These are phyloP conservation scores for Botryosphaeria dothidea DNA, from an alignment of 2,329 filamentous ascomycete genomes.

Conservation along the genomic window DNA sequence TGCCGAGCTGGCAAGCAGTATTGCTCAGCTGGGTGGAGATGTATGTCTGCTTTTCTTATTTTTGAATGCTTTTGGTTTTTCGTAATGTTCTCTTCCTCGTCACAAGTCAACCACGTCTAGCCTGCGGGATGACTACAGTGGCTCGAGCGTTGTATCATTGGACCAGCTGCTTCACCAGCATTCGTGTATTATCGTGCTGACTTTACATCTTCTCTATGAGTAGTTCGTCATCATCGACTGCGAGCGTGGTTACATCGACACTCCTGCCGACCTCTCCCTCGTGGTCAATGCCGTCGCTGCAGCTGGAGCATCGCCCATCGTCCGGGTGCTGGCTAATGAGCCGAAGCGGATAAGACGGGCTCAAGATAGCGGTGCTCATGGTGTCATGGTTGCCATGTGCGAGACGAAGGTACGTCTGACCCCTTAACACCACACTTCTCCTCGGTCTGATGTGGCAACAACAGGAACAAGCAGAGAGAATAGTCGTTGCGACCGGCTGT, in stretches of 20 bases:
- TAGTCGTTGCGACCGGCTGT: background rate
- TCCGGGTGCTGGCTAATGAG: background rate
- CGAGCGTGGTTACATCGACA: background rate
- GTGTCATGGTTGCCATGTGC: constrained; percentile 7
- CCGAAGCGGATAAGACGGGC: constrained; percentile 5
- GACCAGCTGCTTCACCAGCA: too few species aligned
- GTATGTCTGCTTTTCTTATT: background rate
- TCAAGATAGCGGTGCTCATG: background rate
- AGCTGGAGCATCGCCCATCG: background rate
- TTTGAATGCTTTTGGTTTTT: too few species aligned
- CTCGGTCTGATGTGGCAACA: background rate
- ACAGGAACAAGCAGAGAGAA: background rate
- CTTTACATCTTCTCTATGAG: background rate
- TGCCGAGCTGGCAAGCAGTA: background rate
- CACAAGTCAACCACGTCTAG: too few species aligned
- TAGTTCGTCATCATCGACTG: constrained; percentile 8
- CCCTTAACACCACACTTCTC: background rate
- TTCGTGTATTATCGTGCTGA: background rate
- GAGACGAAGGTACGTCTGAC: background rate
- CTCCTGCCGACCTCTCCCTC: background rate
- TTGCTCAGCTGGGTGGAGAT: background rate
- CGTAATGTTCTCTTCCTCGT: background rate
- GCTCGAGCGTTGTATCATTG: too few species aligned
- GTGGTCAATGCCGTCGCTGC: background rate
- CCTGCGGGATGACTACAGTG: too few species aligned